Evolutionary conservation across 768 basidiomycete genomes (phyloP).

Genomic region (Podaxis sp.): DNA sequence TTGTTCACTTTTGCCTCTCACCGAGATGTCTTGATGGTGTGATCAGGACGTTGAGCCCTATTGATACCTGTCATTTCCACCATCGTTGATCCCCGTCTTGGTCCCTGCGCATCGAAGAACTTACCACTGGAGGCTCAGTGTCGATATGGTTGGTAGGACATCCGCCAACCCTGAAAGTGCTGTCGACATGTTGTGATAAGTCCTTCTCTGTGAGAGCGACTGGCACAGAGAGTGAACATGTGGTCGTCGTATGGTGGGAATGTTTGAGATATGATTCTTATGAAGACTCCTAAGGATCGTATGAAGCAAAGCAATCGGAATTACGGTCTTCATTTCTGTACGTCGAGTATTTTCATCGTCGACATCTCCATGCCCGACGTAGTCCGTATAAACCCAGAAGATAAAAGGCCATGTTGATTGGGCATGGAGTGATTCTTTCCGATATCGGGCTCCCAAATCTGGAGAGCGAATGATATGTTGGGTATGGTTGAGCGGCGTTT

Average conservation of each 20-base stretch:
- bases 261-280: neutral
- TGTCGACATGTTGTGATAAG: neutral
- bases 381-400: neutral
- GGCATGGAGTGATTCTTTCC: conserved; percentile 2
- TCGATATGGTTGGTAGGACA: neutral
- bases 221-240: neutral
- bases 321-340: neutral
- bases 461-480: neutral
- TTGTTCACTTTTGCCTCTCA: neutral
- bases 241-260: neutral
- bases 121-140: neutral
- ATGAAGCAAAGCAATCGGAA: neutral
- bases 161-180: neutral
- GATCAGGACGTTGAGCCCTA: neutral
- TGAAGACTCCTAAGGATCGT: neutral
- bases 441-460: conserved; percentile 9
- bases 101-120: neutral
- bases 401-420: neutral
- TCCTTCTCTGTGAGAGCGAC: neutral
- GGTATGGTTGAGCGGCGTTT: neutral
- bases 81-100: neutral
- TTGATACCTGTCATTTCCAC: neutral
- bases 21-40: neutral
- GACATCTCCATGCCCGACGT: neutral
- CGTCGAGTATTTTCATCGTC: neutral